Evolutionary conservation across 1,284 basidiomycete genomes (phyloP).

Genomic region (Porodaedalea pini): DNA sequence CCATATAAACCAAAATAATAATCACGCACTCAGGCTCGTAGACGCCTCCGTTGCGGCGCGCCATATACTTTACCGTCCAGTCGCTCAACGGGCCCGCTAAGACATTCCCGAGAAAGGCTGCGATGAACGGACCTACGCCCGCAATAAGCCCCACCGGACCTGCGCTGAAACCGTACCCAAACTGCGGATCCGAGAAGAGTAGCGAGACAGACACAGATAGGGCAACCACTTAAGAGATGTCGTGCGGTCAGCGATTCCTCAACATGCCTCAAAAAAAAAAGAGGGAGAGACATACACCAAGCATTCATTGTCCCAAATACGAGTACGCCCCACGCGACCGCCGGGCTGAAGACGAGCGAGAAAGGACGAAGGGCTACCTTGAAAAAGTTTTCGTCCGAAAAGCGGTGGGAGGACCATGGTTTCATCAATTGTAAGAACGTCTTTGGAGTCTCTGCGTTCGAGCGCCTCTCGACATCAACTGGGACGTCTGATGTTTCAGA

Average conservation of each 20-base stretch:
- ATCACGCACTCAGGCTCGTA: constrained; percentile 21
- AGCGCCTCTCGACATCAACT: background rate
- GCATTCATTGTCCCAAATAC: constrained; percentile 22
- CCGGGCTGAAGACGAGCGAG: constrained; percentile 18
- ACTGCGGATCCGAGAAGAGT: constrained; percentile 21
- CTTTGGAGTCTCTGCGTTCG: constrained; percentile 6
- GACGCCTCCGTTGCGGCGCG: constrained; percentile 19
- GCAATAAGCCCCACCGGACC: constrained; percentile 21
- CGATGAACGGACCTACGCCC: constrained; percentile 23
- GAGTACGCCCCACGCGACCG: constrained; percentile 21
- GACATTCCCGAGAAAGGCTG: constrained; percentile 20
- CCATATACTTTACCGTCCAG: constrained; percentile 19
- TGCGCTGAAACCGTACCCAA: constrained; percentile 20
- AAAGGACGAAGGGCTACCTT: constrained; percentile 19
- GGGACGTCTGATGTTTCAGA: background rate
- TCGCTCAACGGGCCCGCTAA: constrained; percentile 22
- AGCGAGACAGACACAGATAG: constrained; percentile 22
- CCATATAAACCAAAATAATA: background rate
- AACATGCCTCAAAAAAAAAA: background rate
- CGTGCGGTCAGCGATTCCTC: background rate
- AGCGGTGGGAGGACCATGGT: constrained; percentile 14
- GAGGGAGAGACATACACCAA: constrained; percentile 20
- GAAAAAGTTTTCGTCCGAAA: constrained; percentile 18
- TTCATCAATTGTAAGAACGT: constrained; percentile 13
- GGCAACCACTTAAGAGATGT: constrained; percentile 10